Evolutionary conservation across 257 asterid genomes (phyloP), one percentile per base, ranked within the genome.

Genomic region (Phtheirospermum japonicum): DNA sequence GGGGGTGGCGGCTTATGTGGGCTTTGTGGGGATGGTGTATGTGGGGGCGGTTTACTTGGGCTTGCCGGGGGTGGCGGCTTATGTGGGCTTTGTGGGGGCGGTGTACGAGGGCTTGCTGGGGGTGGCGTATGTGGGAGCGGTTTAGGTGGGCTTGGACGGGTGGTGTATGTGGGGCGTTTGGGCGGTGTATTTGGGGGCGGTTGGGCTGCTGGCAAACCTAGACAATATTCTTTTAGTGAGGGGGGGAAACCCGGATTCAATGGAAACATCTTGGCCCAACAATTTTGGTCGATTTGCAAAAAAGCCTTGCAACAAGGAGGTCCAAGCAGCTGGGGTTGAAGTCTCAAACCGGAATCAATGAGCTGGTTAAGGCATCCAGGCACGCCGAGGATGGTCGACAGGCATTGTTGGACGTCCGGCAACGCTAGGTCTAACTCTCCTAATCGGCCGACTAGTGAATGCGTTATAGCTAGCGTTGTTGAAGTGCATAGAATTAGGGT

Each of bases 221-320:
- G 9, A 17, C 75, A 71, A n/a, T 39, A 20, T 16, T 39, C 13
- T 39, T 64, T 58, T 11, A 71, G 10, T 4, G 10, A 19, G 4
- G 42, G 2, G 13, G 57, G 37, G 49, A 57, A 71, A 0, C 6
- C n/a, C 9, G 42, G 49, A 19, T 14, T 52, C 34, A 71, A n/a
- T 11, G 62, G 66, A 40, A 71, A 57, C 40, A 64, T n/a, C 17
- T 17, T 57, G 4, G 71, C 39, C 63, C 65, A 57, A 50, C 71
- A 71, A 37, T 9, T 30, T 10, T 64, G 57, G 10, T 71, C 71
- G 4, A 64, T 39, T 6, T 30, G 42, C 46, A 71, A 19, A 16
- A 57, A 64, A 0, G 63, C 71, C 20, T 31, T 19, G 43, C 75
- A 71, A 31, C 75, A 71, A 48, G 55, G 5, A 0, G 67, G 57